Conservation (phyloP, 1,139 yeast species). For the Pichia sp. region DNA sequence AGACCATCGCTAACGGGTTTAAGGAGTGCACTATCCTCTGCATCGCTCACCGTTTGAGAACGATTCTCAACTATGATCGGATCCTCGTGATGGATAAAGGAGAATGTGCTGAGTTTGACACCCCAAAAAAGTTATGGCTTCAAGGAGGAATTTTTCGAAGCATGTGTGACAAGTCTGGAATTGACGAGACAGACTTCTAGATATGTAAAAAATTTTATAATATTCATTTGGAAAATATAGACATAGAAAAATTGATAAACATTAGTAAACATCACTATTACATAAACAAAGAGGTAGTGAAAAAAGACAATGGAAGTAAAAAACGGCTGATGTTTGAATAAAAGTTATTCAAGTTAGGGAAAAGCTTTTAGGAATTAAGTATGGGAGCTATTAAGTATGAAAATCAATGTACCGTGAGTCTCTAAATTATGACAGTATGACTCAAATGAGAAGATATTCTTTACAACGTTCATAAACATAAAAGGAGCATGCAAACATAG, state of each 20-base stretch:
- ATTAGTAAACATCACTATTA: not conserved
- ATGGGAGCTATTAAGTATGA: not conserved
- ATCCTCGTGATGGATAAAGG: constrained; percentile 4
- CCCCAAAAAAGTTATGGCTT: constrained; percentile 42
- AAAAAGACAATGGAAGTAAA: not conserved
- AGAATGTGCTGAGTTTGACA: constrained; percentile 39
- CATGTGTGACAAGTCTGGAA: constrained; percentile 37
- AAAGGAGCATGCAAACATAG: constrained; percentile 96
- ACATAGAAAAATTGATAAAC: not conserved
- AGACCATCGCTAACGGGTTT: constrained; percentile 45
- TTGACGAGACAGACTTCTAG: constrained; percentile 18
- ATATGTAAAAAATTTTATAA: not conserved
- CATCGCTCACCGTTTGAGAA: constrained; percentile 54
- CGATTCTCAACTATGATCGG: not conserved
- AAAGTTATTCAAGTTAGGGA: not conserved
- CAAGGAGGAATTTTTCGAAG: constrained; percentile 34
- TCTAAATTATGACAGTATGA: not conserved
- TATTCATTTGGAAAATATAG: not conserved
- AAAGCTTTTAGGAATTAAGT: not conserved
- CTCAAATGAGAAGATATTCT: constrained; percentile 27
- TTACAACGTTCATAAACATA: constrained; percentile 90
- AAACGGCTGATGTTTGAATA: not conserved
- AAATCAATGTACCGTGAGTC: not conserved
- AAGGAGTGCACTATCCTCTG: constrained; percentile 47
- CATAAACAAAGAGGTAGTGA: not conserved